A percentile compares a stretch with the other conserved stretches of the same genome.
Conservation (phyloP, 192 early-diverging fungal genomes). For the Linnemannia elongata region DNA sequence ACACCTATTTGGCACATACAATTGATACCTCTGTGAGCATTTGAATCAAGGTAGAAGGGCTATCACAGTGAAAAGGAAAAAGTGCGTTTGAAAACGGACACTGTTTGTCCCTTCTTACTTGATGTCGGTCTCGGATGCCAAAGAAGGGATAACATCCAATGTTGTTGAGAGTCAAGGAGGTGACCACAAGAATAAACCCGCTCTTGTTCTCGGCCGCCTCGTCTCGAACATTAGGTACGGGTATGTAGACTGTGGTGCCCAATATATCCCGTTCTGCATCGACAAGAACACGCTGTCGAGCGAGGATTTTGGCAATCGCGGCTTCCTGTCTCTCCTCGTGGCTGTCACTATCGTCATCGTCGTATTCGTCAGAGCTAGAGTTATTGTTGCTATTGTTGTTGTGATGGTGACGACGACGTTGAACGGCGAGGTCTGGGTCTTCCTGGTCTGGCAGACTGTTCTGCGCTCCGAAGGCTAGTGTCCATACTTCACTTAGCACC, state of each 20-base stretch:
- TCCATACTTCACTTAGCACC: constrained; percentile 57
- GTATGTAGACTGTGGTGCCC: constrained; percentile 42
- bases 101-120: constrained; percentile 2
- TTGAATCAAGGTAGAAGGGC: background rate
- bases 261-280: constrained; percentile 47
- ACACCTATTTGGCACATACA: constrained; percentile 21
- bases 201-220: constrained; percentile 50
- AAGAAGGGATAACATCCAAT: constrained; percentile 57
- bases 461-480: constrained; percentile 46
- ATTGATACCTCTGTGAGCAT: background rate
- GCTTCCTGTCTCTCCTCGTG: constrained; percentile 14
- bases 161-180: constrained; percentile 54
- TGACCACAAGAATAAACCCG: constrained; percentile 49
- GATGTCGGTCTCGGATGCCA: constrained; percentile 50
- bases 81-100: background rate
- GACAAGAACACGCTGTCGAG: constrained; percentile 16
- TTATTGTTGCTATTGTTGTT: background rate
- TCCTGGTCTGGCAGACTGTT: constrained; percentile 28
- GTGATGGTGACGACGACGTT: background rate
- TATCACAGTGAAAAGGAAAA: background rate
- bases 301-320: constrained; percentile 26
- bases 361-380: background rate
- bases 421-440: constrained; percentile 2
- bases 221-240: constrained; percentile 31
- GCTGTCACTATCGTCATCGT: background rate